Evolutionary conservation across 352 stramenopile species (phyloP).

Genomic region (Saprolegnia parasitica): DNA sequence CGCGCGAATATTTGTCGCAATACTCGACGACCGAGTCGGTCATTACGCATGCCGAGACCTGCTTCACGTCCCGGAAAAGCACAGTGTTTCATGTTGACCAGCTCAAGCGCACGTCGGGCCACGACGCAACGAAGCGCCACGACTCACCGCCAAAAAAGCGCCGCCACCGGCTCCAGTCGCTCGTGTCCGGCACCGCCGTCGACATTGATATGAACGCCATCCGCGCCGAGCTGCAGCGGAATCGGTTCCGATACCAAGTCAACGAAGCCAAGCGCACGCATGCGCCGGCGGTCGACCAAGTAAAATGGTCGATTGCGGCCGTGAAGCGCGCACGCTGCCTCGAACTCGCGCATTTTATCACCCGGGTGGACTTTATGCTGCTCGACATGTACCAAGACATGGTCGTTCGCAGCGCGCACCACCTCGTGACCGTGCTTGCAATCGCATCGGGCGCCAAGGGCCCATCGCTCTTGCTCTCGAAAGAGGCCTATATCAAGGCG

Average conservation of each 20-base stretch:
- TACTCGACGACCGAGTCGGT: slow-evolving; percentile 20
- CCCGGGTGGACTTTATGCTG: slow-evolving; percentile 52
- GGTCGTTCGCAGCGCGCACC: slow-evolving; percentile 41
- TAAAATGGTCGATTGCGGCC: slow-evolving; percentile 56
- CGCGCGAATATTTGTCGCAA: slow-evolving; percentile 12
- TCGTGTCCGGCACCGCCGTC: slow-evolving; percentile 33
- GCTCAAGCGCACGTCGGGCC: slow-evolving; percentile 23
- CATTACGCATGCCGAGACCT: slow-evolving; percentile 21
- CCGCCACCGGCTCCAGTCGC: slow-evolving; percentile 28
- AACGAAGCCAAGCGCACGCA: slow-evolving; percentile 1
- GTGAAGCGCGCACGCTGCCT: slow-evolving; percentile 53
- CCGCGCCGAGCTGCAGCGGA: slow-evolving; percentile 17
- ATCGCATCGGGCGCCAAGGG: slow-evolving; percentile 40
- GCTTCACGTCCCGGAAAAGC: slow-evolving; percentile 17
- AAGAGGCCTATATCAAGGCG: slow-evolving; percentile 34
- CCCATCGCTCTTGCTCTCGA: slow-evolving; percentile 32
- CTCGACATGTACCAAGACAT: slow-evolving; percentile 42
- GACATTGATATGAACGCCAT: slow-evolving; percentile 36
- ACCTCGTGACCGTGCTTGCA: slow-evolving; percentile 41
- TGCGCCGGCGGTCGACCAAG: slow-evolving; percentile 7
- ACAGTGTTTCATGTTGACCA: slow-evolving; percentile 21
- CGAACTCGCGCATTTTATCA: slow-evolving; percentile 52
- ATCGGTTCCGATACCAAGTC: slow-evolving; percentile 3
- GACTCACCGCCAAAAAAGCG: slow-evolving; percentile 25
- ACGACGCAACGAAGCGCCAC: slow-evolving; percentile 33